Percentiles rank a stretch among this genome's conserved stretches.
Evolutionary conservation across 306 rosid genomes (phyloP).

Genomic region (Datisca glomerata): DNA sequence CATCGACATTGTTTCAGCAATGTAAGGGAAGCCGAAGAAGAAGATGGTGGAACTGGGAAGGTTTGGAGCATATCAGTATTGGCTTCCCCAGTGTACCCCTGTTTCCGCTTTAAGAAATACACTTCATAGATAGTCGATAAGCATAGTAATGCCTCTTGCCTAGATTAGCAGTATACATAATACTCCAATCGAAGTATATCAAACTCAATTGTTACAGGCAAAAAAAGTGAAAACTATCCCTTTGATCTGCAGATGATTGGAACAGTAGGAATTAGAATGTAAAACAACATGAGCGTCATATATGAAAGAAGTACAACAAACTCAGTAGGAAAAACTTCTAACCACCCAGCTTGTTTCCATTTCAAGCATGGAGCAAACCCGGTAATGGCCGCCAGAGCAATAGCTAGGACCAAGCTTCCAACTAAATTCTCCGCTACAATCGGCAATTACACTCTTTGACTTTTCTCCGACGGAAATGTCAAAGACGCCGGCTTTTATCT

Average conservation of each 20-base stretch:
- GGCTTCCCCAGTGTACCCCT: conserved; percentile 58
- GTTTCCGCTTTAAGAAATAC: conserved; percentile 16
- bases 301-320: no score
- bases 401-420: not conserved
- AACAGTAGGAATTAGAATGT: no score
- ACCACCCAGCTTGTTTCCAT: no score
- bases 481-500: conserved; percentile 39
- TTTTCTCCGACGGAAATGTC: conserved; percentile 46
- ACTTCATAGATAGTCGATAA: not conserved
- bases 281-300: no score
- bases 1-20: conserved; percentile 39
- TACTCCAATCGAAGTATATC: not conserved
- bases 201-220: no score
- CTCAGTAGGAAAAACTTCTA: no score
- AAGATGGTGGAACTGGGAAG: conserved; percentile 51
- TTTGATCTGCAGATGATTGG: no score
- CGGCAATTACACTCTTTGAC: not conserved
- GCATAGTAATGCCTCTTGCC: not conserved
- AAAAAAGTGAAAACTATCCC: no score
- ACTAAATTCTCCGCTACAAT: conserved; percentile 5
- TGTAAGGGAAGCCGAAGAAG: conserved; percentile 44
- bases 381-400: not conserved
- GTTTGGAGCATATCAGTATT: conserved; percentile 44
- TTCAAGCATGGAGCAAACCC: conserved; percentile 2
- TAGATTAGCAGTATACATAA: not conserved